These are phyloP conservation scores for Hydrangea macrophylla DNA, from an alignment of 148 eudicot species.

Conservation along the genomic window DNA sequence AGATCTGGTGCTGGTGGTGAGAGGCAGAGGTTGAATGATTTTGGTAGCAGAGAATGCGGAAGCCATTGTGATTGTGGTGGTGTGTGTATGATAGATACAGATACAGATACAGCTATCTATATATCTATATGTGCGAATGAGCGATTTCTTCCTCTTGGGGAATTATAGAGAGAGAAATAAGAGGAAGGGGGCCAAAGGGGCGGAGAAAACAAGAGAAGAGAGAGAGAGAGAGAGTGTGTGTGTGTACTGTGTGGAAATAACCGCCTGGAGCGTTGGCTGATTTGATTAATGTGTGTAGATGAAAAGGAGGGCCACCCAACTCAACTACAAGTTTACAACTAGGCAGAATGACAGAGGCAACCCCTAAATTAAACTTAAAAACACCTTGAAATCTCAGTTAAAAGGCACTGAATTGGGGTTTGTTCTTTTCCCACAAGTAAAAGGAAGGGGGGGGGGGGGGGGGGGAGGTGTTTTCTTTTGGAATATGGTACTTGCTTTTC, in stretches of 20 bases:
- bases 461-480: too few species aligned
- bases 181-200: conserved; percentile 10
- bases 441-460: too few species aligned
- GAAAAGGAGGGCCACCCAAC: conserved; percentile 3
- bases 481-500: too few species aligned
- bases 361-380: neutral
- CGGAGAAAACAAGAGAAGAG: conserved; percentile 30
- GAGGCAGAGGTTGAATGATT: conserved; percentile 38
- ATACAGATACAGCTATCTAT: neutral
- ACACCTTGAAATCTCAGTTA: neutral
- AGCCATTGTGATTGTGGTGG: conserved; percentile 19
- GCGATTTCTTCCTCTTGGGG: neutral
- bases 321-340: neutral
- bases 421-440: too few species aligned
- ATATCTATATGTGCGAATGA: neutral
- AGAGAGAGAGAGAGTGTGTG: too few species aligned
- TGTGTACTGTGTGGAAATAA: conserved; percentile 7
- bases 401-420: too few species aligned
- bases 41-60: conserved; percentile 35
- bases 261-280: conserved; percentile 7
- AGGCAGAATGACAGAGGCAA: too few species aligned
- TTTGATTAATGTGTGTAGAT: neutral
- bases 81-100: neutral
- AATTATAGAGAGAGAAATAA: neutral
- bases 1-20: conserved; percentile 37